Evolutionary conservation across 2,329 filamentous ascomycete species (phyloP), one percentile per base, ranked within the genome.

Genomic region (Penicillium freii): DNA sequence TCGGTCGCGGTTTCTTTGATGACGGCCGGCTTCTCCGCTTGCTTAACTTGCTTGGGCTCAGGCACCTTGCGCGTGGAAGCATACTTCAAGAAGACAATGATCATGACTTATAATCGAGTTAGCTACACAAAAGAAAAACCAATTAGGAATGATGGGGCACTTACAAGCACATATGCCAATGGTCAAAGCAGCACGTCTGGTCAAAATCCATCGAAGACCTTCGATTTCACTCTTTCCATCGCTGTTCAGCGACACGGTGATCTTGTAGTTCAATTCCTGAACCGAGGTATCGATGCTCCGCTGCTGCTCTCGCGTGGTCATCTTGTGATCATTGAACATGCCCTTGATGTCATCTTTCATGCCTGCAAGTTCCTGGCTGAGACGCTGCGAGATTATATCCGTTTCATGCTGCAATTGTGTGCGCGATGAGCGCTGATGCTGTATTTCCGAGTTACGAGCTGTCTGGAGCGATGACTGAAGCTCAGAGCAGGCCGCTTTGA

Each of bases 251-350:
- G 85, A 83, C 33, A 96, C 91, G 23, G 90, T 95, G 73, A 99
- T 97, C 73, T 96, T 94, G 77, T 97, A 96, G 76, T 93, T 96
- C 65, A 97, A 83, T 78, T 96, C 89, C 80, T 97, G 92, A 61
- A 96, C 92, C 82, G 87, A 87, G 50, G 89, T 90, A 71, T 97
- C 93, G 69, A 90, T 88, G 7, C 82, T 82, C 70, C 92, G 87
- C 75, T 97, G 92, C 73, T 97, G 90, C 74, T 93, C 90, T 54
- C 92, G 81, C 1, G 96, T 92, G 2, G 86, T 85, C 90, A 97
- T 96, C 73, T 93, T 94, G 43, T 95, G 86, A 72, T 99, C 93
- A 70, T 97, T 93, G 73, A 97, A 97, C 82, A 97, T 89, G 56
- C 91, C 93, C 72, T 92, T 91, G n/a, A 97, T 82, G 54, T 92